Evolutionary conservation across 305 asterid species (phyloP), one percentile per base, ranked within the genome.

Genomic region (Fraxinus angustifolia): DNA sequence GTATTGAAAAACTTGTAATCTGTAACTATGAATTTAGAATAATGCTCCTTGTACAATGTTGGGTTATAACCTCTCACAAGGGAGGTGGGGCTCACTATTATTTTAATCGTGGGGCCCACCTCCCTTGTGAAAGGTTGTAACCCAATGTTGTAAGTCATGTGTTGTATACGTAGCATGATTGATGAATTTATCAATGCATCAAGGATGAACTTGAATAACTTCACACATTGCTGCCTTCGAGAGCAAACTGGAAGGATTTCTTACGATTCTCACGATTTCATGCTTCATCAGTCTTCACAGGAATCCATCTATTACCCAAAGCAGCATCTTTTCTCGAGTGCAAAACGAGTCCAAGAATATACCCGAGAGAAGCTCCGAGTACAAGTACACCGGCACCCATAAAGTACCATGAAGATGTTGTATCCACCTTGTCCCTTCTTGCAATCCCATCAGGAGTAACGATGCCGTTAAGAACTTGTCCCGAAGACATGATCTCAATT

Each of bases 401-500:
- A 53, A 89, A 88, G 8, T 88, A 90, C 93, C 94, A 88, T 3
- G 91, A 82, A 38, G 88, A 73, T 42, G 77, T 76, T 3, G 90
- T 78, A 65, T 31, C 85, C 21, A 6, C 14, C 73, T 38, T 42
- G 21, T 62, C 77, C 74, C 5, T 71, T 10, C 60, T 65, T 21
- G 31, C 78, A 65, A 31, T 56, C 28, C 42, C 71, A 2, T 73
- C 85, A 45, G 16, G 81, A 36, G 7, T 34, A 78, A 80, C 82
- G 45, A 53, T 84, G 31, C 97, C 94, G 34, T 84, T 91, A 70
- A 91, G 40, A 76, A 84, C 91, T 80, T 83, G 88, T 65, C 97
- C 93, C 0, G 97, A 89, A 26, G 97, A 93, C 92, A 88, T 28
- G 81, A 94, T 93, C 87, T 94, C 97, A 60, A 93, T 94, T 93